Evolutionary conservation across 108 stramenopile species (phyloP).

Genomic region (Cyclostephanos invisitatus): DNA sequence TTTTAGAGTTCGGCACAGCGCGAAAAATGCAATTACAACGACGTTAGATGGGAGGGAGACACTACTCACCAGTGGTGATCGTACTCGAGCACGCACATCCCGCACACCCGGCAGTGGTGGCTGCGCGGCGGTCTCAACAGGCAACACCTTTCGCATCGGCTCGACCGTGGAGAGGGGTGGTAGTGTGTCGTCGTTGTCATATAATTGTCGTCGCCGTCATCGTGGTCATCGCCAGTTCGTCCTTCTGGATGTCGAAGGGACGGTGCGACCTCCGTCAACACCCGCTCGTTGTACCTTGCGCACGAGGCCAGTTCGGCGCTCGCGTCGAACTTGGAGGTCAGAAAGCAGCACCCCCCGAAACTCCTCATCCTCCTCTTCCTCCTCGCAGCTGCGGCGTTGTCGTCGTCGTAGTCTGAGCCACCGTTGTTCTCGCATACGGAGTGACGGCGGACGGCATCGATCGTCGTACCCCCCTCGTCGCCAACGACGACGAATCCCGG

Average conservation of each 20-base stretch:
- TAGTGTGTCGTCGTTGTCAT: slow-evolving; percentile 6
- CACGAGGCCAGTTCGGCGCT: slow-evolving; percentile 11
- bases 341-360: slow-evolving; percentile 33
- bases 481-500: slow-evolving; percentile 62
- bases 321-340: slow-evolving; percentile 7
- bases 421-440: neutral
- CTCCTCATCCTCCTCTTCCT: slow-evolving; percentile 10
- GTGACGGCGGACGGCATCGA: neutral
- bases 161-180: slow-evolving; percentile 47
- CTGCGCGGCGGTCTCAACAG: slow-evolving; percentile 68
- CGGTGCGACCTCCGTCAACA: neutral
- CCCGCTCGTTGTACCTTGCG: slow-evolving; percentile 11
- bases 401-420: slow-evolving; percentile 1
- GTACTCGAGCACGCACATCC: slow-evolving; percentile 76
- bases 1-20: slow-evolving; percentile 52
- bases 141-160: slow-evolving; percentile 66
- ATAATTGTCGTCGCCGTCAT: neutral
- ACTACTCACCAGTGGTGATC: slow-evolving; percentile 89
- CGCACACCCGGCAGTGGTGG: slow-evolving; percentile 79
- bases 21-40: too few species aligned
- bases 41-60: too few species aligned
- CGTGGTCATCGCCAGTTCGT: slow-evolving; percentile 12
- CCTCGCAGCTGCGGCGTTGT: neutral
- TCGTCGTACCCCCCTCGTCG: neutral
- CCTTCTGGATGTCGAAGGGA: too few species aligned